A percentile compares a stretch with the other conserved stretches of the same genome.
Conservation (phyloP, 345 rosid species). For the Brassica incana region DNA sequence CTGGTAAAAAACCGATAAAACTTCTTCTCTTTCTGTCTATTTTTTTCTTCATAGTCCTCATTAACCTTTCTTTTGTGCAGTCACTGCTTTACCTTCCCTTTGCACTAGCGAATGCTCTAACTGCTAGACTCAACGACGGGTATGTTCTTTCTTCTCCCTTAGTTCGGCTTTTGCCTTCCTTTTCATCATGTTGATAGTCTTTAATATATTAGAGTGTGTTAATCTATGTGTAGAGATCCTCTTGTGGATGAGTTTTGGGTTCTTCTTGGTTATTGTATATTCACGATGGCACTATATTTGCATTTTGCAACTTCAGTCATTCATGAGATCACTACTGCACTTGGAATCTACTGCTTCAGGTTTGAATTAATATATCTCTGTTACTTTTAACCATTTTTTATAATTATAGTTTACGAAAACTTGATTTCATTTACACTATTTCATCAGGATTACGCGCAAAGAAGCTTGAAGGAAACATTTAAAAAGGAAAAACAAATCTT, state of each 20-base stretch:
- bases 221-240: constrained; percentile 61
- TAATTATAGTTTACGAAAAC: not conserved
- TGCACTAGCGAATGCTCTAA: constrained; percentile 89
- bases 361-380: constrained; percentile 13
- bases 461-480: constrained; percentile 59
- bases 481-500: not conserved
- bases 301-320: constrained; percentile 94
- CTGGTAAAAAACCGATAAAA: constrained; percentile 53
- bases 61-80: constrained; percentile 40
- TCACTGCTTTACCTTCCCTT: constrained; percentile 89
- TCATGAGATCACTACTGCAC: constrained; percentile 87
- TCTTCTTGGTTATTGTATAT: constrained; percentile 86
- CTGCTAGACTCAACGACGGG: constrained; percentile 92
- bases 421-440: not conserved
- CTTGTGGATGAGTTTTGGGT: constrained; percentile 93
- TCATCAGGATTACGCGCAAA: constrained; percentile 79
- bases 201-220: not conserved
- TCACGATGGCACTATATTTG: constrained; percentile 75
- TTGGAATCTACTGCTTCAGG: constrained; percentile 99
- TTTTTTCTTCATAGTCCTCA: not conserved
- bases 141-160: constrained; percentile 35
- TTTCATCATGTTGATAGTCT: not conserved
- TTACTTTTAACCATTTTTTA: not conserved
- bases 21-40: not conserved
- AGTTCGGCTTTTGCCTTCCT: not conserved